Evolutionary conservation across 345 rosid species (phyloP), one percentile per base, ranked within the genome.

Genomic region (Citrus inodora): DNA sequence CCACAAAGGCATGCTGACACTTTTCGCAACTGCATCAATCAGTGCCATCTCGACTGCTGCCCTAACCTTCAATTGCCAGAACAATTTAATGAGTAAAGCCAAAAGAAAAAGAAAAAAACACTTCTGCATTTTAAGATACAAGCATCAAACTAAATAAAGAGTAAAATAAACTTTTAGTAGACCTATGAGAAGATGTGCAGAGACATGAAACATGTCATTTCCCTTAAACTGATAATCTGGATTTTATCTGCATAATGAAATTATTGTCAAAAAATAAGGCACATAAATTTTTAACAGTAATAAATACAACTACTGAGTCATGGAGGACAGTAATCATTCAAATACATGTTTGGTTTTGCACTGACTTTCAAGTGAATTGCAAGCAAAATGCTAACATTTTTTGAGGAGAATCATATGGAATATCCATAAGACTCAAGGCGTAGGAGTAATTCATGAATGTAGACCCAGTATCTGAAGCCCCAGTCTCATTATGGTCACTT

Each of bases 31-130:
- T 68, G 98, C 96, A 88, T 92, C 98, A 75, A 93, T 88, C 86
- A 93, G 76, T 24, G 99, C 97, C 98, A 93, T 93, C 90, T 95
- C 99, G 46, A 93, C 78, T 65, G 96, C 99, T 0, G 93, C 97
- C 83, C 97, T 87, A 68, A 92, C 96, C 99, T 95, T 80, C 71
- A 86, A 74, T 76, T 71, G 80, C 70, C 67, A 75, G 64, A 79
- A 78, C 64, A 81, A 32, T 63, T 25, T 53, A 73, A 72, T 86
- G n/a, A 82, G 81, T 70, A 70, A 58, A 4, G 64, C 14, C 25
- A 73, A 69, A 25, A 22, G 77, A 73, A 62, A 64, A 32, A 10
- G 32, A 13, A 30, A 56, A 56, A 30, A 59, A 67, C 51, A 13
- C 32, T 72, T 51, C 30, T 7, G 6, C 22, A 5, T 21, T 67